Evolutionary conservation across 306 rosid genomes (phyloP).

Genomic region (Echinosophora koreensis): DNA sequence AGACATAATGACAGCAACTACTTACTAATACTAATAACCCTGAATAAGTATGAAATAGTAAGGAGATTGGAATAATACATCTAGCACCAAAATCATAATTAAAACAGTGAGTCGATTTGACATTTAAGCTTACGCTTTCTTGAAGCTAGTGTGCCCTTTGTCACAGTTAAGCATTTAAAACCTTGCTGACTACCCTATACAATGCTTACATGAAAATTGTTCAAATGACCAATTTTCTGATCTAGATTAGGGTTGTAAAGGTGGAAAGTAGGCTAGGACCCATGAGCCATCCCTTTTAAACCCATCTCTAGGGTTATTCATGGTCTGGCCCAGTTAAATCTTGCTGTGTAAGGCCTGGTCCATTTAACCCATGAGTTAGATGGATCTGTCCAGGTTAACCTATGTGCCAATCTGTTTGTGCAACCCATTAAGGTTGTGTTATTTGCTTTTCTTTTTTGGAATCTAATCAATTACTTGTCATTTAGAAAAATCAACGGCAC

Average conservation of each 20-base stretch:
- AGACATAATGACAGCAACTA: background rate
- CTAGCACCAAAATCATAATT: background rate
- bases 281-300: constrained; percentile 22
- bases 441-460: constrained; percentile 39
- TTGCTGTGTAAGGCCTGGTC: constrained; percentile 1
- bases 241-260: constrained; percentile 14
- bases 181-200: background rate
- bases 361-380: constrained; percentile 3
- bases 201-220: background rate
- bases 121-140: background rate
- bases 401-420: constrained; percentile 19
- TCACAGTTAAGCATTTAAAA: background rate
- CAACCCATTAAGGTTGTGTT: constrained; percentile 23
- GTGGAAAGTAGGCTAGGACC: background rate
- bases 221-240: constrained; percentile 29
- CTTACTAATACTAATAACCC: background rate
- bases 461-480: constrained; percentile 52
- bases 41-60: background rate
- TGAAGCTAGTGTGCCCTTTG: background rate
- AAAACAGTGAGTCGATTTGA: background rate
- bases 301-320: constrained; percentile 13
- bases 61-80: background rate
- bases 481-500: constrained; percentile 89
- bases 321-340: constrained; percentile 28
- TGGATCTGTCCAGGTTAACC: background rate